A percentile compares a stretch with the other conserved stretches of the same genome.
Conservation (phyloP, 2,329 filamentous ascomycete genomes). For the Calonectria pseudoreteaudii region DNA sequence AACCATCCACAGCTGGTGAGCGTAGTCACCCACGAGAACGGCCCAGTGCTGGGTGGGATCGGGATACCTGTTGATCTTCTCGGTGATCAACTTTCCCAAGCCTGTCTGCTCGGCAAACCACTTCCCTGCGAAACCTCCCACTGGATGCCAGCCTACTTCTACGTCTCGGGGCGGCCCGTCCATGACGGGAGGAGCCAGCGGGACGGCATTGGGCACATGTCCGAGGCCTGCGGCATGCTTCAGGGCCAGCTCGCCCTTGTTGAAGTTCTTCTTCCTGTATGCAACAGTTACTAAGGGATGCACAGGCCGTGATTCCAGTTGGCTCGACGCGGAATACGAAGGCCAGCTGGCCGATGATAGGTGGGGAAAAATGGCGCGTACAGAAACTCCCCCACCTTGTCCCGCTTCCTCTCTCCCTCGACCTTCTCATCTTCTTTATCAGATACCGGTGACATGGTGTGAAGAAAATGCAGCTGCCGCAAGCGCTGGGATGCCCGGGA, state of each 20-base stretch:
- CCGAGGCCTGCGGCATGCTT: slow-evolving; percentile 52
- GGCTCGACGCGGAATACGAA: background rate
- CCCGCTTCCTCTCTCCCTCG: slow-evolving; percentile 45
- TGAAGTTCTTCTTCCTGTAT: slow-evolving; percentile 46
- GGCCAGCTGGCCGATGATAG: background rate
- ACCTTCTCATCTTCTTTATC: slow-evolving; percentile 17
- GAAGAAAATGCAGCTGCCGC: too few relatives aligned
- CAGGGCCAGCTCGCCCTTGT: slow-evolving; percentile 50
- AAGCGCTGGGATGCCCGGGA: background rate
- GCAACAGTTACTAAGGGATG: slow-evolving; percentile 12
- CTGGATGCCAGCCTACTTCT: slow-evolving; percentile 69
- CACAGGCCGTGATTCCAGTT: background rate
- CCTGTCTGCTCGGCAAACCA: slow-evolving; percentile 69
- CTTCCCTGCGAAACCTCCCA: slow-evolving; percentile 66
- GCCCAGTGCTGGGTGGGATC: slow-evolving; percentile 73
- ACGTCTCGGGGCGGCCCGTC: slow-evolving; percentile 53
- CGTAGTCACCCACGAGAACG: slow-evolving; percentile 66
- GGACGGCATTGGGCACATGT: slow-evolving; percentile 46
- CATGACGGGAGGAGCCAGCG: slow-evolving; percentile 42
- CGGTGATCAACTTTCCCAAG: slow-evolving; percentile 66
- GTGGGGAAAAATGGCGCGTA: slow-evolving; percentile 41
- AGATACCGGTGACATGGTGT: slow-evolving; percentile 4
- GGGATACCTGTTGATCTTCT: slow-evolving; percentile 65
- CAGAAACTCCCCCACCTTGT: slow-evolving; percentile 49
- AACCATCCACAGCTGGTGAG: slow-evolving; percentile 71